These are phyloP conservation scores for Hydnum rufescens DNA, from an alignment of 768 basidiomycete genomes.

Conservation along the genomic window DNA sequence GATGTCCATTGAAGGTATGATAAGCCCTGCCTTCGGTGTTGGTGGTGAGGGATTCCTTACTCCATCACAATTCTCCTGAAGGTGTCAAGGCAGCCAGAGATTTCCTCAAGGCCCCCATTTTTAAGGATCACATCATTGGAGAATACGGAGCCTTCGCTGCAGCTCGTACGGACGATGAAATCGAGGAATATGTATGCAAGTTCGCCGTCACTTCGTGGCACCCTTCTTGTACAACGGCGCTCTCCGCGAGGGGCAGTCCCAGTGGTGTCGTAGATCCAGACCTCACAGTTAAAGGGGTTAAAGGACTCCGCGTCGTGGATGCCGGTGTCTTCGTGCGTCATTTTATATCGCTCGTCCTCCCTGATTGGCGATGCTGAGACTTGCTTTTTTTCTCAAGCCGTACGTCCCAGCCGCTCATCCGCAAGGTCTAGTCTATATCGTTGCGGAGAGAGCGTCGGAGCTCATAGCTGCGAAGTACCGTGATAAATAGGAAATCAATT, in stretches of 20 bases:
- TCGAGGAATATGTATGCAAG: not conserved
- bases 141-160: not conserved
- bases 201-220: not conserved
- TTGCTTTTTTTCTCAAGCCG: constrained; percentile 16
- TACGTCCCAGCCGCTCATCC: constrained; percentile 16
- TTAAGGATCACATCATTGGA: not conserved
- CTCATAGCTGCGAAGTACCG: too few relatives aligned
- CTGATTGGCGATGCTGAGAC: not conserved
- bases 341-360: not conserved
- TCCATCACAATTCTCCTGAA: too few relatives aligned
- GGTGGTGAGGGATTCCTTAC: not conserved
- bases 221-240: not conserved
- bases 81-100: not conserved
- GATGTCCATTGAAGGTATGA: not conserved
- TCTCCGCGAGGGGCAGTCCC: constrained; percentile 9
- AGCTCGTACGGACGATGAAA: not conserved
- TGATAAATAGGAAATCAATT: too few relatives aligned
- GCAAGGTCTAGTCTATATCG: constrained; percentile 4
- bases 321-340: constrained; percentile 19
- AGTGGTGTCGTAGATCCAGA: constrained; percentile 24
- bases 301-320: constrained; percentile 27
- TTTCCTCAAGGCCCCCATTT: not conserved
- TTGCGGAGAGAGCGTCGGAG: constrained; percentile 12
- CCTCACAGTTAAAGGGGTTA: constrained; percentile 25
- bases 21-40: not conserved